A percentile compares a stretch with the other conserved stretches of the same genome.
Conservation (phyloP, 2,329 filamentous ascomycete species). For the Verticillium isaacii region DNA sequence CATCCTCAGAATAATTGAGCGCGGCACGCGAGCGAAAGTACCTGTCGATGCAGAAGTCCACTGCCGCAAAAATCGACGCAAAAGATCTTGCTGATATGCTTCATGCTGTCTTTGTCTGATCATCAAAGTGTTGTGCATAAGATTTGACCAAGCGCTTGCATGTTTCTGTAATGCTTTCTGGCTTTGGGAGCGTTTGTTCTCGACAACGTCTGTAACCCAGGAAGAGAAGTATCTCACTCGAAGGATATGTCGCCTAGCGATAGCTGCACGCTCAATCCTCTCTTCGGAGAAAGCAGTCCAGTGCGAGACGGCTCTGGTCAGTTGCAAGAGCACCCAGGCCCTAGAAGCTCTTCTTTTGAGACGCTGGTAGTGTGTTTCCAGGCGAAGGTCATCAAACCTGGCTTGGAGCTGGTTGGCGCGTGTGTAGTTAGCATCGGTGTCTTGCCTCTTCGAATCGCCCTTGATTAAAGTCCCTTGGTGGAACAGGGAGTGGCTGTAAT, state of each 20-base stretch:
- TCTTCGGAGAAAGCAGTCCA: slow-evolving; percentile 65
- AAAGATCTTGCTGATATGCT: background rate
- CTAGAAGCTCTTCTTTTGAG: slow-evolving; percentile 4
- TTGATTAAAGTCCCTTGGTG: background rate
- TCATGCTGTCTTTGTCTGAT: background rate
- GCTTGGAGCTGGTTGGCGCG: background rate
- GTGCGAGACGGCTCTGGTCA: slow-evolving; percentile 16
- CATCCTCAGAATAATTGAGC: background rate
- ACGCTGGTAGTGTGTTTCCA: background rate
- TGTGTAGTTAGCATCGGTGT: background rate
- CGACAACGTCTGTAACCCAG: slow-evolving; percentile 14
- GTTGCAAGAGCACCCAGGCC: slow-evolving; percentile 8
- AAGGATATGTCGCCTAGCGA: slow-evolving; percentile 67
- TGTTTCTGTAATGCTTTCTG: background rate
- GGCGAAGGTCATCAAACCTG: background rate
- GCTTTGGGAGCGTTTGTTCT: slow-evolving; percentile 3
- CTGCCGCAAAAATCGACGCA: background rate
- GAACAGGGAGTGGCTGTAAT: background rate
- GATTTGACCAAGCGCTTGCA: background rate
- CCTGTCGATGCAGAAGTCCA: background rate
- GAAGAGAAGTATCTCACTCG: slow-evolving; percentile 36
- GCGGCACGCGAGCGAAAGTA: background rate
- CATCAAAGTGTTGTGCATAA: background rate
- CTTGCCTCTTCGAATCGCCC: no score
- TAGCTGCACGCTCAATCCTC: slow-evolving; percentile 60